A percentile compares a stretch with the other conserved stretches of the same genome.
Evolutionary conservation across 1,284 basidiomycete species (phyloP).

Genomic region (Tilletiaria anomala): DNA sequence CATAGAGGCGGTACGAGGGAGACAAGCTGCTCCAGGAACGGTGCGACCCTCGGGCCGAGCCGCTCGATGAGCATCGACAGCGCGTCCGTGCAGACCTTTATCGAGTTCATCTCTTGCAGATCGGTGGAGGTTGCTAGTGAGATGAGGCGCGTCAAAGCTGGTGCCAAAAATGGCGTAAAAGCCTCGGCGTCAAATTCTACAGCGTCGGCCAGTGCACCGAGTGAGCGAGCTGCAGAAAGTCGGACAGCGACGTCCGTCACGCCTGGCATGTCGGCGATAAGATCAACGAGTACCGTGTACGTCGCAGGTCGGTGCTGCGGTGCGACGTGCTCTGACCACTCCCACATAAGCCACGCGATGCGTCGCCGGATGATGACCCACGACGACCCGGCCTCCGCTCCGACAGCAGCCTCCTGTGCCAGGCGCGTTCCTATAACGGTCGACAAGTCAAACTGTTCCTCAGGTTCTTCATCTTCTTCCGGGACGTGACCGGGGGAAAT

Average conservation of each 20-base stretch:
- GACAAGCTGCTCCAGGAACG: slow-evolving; percentile 19
- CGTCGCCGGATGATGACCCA: slow-evolving; percentile 31
- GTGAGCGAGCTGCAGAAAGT: slow-evolving; percentile 25
- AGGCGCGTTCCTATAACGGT: slow-evolving; percentile 19
- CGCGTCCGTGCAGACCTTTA: slow-evolving; percentile 28
- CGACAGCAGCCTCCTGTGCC: slow-evolving; percentile 20
- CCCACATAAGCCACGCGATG: slow-evolving; percentile 29
- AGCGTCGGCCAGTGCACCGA: slow-evolving; percentile 29
- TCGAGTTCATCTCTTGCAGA: slow-evolving; percentile 27
- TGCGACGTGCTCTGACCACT: slow-evolving; percentile 31
- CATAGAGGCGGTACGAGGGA: slow-evolving; percentile 30
- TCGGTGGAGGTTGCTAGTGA: slow-evolving; percentile 17
- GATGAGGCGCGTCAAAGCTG: slow-evolving; percentile 20
- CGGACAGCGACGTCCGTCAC: slow-evolving; percentile 31
- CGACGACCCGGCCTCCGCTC: slow-evolving; percentile 5
- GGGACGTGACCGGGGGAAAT: not conserved
- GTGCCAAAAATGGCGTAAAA: slow-evolving; percentile 25
- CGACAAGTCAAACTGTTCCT: not conserved
- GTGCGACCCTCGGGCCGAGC: slow-evolving; percentile 24
- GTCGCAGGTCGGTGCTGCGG: slow-evolving; percentile 12
- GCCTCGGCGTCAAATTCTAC: slow-evolving; percentile 32
- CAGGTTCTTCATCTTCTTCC: not conserved
- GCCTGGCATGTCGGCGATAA: slow-evolving; percentile 15
- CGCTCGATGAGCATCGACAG: slow-evolving; percentile 34
- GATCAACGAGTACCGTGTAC: slow-evolving; percentile 23